phyloP scores from a whole-genome alignment of 768 basidiomycete species.

The Naganishia friedmannii region DNA sequence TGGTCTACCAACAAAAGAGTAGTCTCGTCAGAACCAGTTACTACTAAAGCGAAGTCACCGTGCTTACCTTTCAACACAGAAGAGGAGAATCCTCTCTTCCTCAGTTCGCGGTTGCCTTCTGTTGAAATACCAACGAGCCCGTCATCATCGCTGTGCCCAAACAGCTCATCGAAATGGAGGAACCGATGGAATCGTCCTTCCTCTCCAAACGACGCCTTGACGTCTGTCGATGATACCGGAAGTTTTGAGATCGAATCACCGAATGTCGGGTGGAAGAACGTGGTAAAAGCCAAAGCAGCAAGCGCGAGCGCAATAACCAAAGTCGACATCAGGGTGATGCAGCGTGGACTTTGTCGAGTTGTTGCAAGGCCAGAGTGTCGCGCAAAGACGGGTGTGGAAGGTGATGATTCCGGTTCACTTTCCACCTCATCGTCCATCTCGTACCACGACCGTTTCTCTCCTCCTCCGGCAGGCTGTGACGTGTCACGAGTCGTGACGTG shows the following conservation, averaged over 20 bases:
- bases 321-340: conserved; percentile 15
- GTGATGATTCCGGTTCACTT: conserved; percentile 12
- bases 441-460: not conserved
- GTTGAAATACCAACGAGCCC: conserved; percentile 18
- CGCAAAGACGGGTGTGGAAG: conserved; percentile 17
- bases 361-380: not conserved
- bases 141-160: conserved; percentile 18
- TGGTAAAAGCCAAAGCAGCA: conserved; percentile 13
- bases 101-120: not conserved
- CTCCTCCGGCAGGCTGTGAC: not conserved
- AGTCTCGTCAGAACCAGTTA: not conserved
- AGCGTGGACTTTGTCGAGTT: not conserved
- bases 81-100: not conserved
- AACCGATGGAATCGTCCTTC: conserved; percentile 2
- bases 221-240: not conserved
- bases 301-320: conserved; percentile 12
- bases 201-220: not conserved
- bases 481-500: not conserved
- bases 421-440: not conserved
- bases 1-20: not conserved
- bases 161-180: conserved; percentile 11
- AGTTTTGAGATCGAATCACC: conserved; percentile 12
- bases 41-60: not conserved
- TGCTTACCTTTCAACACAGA: too few relatives aligned
- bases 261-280: conserved; percentile 17